Evolutionary conservation across 352 stramenopile genomes (phyloP), one percentile per base, ranked within the genome.

Genomic region (Phytophthora pluvialis): DNA sequence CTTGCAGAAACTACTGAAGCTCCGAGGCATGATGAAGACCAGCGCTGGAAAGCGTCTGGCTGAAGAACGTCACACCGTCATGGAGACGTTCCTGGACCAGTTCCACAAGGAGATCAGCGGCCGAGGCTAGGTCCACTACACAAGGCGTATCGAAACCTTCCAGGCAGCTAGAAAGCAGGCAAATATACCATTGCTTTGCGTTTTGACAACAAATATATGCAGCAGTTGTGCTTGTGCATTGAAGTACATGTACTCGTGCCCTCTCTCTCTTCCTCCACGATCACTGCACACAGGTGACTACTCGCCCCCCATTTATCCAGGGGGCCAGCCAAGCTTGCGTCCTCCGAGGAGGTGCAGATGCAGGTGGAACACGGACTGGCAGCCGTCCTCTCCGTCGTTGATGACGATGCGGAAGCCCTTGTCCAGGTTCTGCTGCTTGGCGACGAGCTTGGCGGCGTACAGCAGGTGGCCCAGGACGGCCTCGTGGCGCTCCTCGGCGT

Each of bases 381-480:
- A 96, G n/a, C 96, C 98, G 55, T 99, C 87, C 28, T 77, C 61
- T 11, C 98, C 98, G 71, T 99, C 97, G 69, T 99, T 99, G 47
- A 99, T 93, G 18, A 99, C 97, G 55, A 99, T 92, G 42, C 97
- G 88, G 61, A 98, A 99, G 32, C 94, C 90, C 35, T 90, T 94
- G 68, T 98, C 91, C 21, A 88, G 90, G 59, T 83, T 83, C 72
- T 98, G 75, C 77, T 98, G 86, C 43, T 90, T 93, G 10, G 96
- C 94, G 54, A 99, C 94, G 18, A 98, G 79, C 39, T 96, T 94
- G 13, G 97, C 97, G 11, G 88, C 81, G 54, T 97, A 90, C 44
- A 99, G 85, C 54, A 99, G 74, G 49, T 97, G 80, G 40, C 97
- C 97, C 12, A 99, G 78, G 21, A 99, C 78, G 55, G 73, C 78